Conservation (phyloP, 1,284 basidiomycete species). For the Pterulicium gracile region DNA sequence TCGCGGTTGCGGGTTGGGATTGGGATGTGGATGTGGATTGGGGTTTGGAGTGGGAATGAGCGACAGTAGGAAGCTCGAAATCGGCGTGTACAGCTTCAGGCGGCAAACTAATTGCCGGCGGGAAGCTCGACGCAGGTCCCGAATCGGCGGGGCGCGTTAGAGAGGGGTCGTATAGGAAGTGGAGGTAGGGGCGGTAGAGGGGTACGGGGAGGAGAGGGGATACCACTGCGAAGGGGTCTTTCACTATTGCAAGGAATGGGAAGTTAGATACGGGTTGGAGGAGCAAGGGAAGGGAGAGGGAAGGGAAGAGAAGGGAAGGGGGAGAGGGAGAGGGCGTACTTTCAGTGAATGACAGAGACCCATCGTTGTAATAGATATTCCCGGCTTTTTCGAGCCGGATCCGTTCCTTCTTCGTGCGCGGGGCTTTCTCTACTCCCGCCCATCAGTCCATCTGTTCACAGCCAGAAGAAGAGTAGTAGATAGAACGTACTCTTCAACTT, state of each 20-base stretch:
- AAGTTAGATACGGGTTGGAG: conserved; percentile 4
- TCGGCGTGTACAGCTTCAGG: conserved; percentile 12
- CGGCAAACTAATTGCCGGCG: not conserved
- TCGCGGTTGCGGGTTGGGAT: conserved; percentile 13
- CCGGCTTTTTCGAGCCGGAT: conserved; percentile 63
- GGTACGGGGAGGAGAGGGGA: conserved; percentile 51
- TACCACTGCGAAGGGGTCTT: conserved; percentile 63
- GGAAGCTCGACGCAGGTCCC: conserved; percentile 1
- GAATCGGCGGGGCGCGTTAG: conserved; percentile 3
- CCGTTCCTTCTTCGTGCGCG: conserved; percentile 62
- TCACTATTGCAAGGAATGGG: conserved; percentile 35
- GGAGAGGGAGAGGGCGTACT: conserved; percentile 31
- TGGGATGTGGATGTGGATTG: conserved; percentile 8
- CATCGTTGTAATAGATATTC: conserved; percentile 34
- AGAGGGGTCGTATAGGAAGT: conserved; percentile 14
- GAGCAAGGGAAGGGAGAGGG: too few species aligned
- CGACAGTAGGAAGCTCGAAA: conserved; percentile 8
- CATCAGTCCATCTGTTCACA: conserved; percentile 59
- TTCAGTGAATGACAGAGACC: conserved; percentile 63
- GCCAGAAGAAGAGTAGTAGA: conserved; percentile 2
- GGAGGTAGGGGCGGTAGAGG: conserved; percentile 29
- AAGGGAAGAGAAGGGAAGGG: conserved; percentile 6
- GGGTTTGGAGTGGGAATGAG: conserved; percentile 11
- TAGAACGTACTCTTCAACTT: conserved; percentile 55
- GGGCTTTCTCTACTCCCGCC: not conserved